A percentile compares a stretch with the other conserved stretches of the same genome.
Conservation (phyloP, 2,329 filamentous ascomycete genomes). For the Acrodontium crateriforme region DNA sequence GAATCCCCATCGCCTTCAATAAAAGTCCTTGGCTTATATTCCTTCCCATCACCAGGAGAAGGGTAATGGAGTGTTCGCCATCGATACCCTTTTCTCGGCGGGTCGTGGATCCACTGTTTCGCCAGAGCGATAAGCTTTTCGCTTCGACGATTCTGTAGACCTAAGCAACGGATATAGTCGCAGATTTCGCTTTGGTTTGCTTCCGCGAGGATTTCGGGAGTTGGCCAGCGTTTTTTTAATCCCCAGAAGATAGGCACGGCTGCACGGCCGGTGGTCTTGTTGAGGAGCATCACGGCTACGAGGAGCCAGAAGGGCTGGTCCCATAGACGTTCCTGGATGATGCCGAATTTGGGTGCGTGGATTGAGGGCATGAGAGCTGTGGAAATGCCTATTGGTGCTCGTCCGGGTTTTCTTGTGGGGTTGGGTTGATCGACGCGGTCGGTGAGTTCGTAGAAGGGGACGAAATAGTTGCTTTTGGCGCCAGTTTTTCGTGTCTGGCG, state of each 20-base stretch:
- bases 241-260: slow-evolving; percentile 64
- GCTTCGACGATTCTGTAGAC: slow-evolving; percentile 55
- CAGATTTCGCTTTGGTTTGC: slow-evolving; percentile 44
- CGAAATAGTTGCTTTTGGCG: slow-evolving; percentile 13
- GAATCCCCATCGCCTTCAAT: slow-evolving; percentile 32
- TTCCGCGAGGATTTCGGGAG: slow-evolving; percentile 45
- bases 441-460: slow-evolving; percentile 6
- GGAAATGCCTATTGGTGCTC: slow-evolving; percentile 24
- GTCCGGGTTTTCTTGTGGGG: slow-evolving; percentile 13
- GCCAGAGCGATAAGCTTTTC: slow-evolving; percentile 57
- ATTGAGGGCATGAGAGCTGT: slow-evolving; percentile 52
- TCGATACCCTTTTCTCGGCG: slow-evolving; percentile 45
- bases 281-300: slow-evolving; percentile 71
- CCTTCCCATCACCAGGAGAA: slow-evolving; percentile 32
- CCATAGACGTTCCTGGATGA: slow-evolving; percentile 71
- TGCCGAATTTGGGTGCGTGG: slow-evolving; percentile 50
- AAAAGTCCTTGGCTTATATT: slow-evolving; percentile 29
- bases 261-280: slow-evolving; percentile 58
- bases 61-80: slow-evolving; percentile 46
- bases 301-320: slow-evolving; percentile 66
- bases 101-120: slow-evolving; percentile 48
- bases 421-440: slow-evolving; percentile 17
- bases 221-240: slow-evolving; percentile 56
- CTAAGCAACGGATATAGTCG: slow-evolving; percentile 53
- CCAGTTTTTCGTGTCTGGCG: slow-evolving; percentile 11